Conservation (phyloP, 2,329 filamentous ascomycete species). For the Botrytis aclada region DNA sequence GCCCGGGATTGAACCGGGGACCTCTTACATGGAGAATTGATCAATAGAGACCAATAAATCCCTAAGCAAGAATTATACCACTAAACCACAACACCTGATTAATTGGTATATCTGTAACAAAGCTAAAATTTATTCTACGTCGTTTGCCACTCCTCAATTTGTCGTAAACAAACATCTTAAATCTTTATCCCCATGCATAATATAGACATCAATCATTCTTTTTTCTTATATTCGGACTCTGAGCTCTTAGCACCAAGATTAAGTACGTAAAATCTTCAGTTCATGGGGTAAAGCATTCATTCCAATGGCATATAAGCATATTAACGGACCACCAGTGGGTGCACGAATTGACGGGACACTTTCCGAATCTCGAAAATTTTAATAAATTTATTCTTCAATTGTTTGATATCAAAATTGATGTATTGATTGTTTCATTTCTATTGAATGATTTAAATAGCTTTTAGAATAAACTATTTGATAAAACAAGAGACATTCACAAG, state of each 20-base stretch:
- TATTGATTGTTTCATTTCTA: too few relatives aligned
- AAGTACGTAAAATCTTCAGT: background rate
- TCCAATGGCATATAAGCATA: background rate
- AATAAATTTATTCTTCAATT: too few relatives aligned
- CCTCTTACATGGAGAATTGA: conserved; percentile 15
- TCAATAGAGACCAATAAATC: background rate
- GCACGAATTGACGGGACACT: too few relatives aligned
- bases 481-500: too few relatives aligned
- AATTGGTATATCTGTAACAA: accelerated
- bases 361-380: too few relatives aligned
- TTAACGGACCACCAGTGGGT: too few relatives aligned
- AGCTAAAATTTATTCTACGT: background rate
- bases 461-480: too few relatives aligned
- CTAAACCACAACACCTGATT: conserved; percentile 15
- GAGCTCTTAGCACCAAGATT: background rate
- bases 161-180: background rate
- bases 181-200: background rate
- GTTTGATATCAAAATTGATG: too few relatives aligned
- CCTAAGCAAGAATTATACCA: conserved; percentile 23
- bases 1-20: conserved; percentile 22
- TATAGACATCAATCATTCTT: accelerated
- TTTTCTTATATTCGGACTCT: background rate
- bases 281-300: background rate
- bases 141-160: accelerated
- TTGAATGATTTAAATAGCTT: too few relatives aligned